phyloP scores from a whole-genome alignment of 2,329 filamentous ascomycete species.

The Pseudocercospora fuligena region DNA sequence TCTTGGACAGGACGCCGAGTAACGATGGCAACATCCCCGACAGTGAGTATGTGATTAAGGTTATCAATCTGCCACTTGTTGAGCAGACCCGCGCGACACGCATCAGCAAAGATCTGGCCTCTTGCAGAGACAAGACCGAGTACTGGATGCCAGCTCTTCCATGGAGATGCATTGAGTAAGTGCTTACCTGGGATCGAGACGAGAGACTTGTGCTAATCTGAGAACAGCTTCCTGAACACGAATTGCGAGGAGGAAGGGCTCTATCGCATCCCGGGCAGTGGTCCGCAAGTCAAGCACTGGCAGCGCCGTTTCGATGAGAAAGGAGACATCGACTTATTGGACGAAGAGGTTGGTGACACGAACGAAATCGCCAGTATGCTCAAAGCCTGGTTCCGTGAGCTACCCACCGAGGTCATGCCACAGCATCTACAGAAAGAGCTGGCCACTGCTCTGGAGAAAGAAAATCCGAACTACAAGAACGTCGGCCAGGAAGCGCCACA shows the following conservation, averaged over 20 bases:
- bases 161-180: slow-evolving; percentile 88
- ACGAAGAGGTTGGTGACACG: slow-evolving; percentile 89
- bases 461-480: slow-evolving; percentile 76
- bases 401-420: slow-evolving; percentile 93
- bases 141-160: slow-evolving; percentile 98
- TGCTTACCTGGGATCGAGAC: slow-evolving; percentile 21
- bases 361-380: slow-evolving; percentile 96
- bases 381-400: slow-evolving; percentile 91
- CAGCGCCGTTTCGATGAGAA: slow-evolving; percentile 83
- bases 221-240: slow-evolving; percentile 78
- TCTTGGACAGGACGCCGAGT: slow-evolving; percentile 59
- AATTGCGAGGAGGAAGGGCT: slow-evolving; percentile 93
- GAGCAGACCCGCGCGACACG: slow-evolving; percentile 89
- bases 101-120: slow-evolving; percentile 86
- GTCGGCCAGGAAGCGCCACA: slow-evolving; percentile 68
- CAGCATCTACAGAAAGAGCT: slow-evolving; percentile 81
- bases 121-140: slow-evolving; percentile 92
- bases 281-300: slow-evolving; percentile 90
- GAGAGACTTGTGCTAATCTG: slow-evolving; percentile 21
- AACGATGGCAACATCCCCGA: slow-evolving; percentile 67
- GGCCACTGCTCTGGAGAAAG: slow-evolving; percentile 76
- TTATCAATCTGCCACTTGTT: slow-evolving; percentile 83
- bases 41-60: slow-evolving; percentile 80
- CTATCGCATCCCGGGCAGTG: slow-evolving; percentile 89
- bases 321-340: slow-evolving; percentile 86